Base-by-base conservation (phyloP, 129 eudicot species). In the Pulicaria dysenterica region DNA sequence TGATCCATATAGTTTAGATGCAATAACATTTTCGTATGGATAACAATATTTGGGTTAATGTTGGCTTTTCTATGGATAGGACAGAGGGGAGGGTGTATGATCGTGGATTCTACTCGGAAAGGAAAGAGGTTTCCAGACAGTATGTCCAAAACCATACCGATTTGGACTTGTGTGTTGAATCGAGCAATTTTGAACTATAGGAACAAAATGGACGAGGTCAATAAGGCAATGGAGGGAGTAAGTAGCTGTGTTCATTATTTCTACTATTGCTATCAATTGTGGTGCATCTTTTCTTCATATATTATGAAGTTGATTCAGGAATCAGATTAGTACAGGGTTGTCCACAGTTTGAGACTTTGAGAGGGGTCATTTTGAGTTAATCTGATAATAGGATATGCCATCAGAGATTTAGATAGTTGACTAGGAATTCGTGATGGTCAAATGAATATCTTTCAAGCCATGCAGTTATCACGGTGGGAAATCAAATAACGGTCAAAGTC, bases 41-140 rank as follows among this genome's bases (percentile, higher is more conserved):
- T 62, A 17, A 66, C 48, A 10, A 48, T 51, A 38, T 55, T 16
- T 85, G 15, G 44, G 78, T 72, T 72, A 57, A 13, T 36, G 53
- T 70, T 69, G 58, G 16, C 40, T 81, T 59, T 69, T 19, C 81
- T 70, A 59, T 83, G 84, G 83, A 70, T 86, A 88, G 99, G 93
- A 84, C 93, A 86, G 97, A 85, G 59, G 88, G 99, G 97, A 71
- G 97, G 97, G 56, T 90, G 97, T 61, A 85, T 95, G 76, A 83
- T 95, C 72, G 91, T 95, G 63, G 99, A 95, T 84, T 88, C 97
- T 40, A 95, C 99, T 58, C 75, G 99, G 57, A 95, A 90, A 84
- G 99, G 99, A 73, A 90, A 90, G 88, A 85, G 97, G 53, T 95
- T 90, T 83, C 99, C 99, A 0, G 99, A 95, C 67, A 95, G 99